phyloP scores from a whole-genome alignment of 73 alveolate species.

The Tetrahymena thermophila region DNA sequence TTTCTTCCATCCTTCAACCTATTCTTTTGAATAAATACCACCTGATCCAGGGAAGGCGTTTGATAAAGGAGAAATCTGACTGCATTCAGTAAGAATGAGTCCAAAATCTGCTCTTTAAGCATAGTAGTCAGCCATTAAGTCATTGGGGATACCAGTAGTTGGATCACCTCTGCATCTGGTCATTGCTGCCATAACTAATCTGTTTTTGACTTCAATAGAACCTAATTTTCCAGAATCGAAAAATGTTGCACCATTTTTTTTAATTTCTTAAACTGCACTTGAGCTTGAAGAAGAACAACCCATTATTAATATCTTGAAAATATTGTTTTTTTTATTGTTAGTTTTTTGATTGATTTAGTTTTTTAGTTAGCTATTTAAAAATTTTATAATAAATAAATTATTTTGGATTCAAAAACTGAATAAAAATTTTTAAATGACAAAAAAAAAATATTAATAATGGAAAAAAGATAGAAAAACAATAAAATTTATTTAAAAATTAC shows the following conservation, averaged over 20 bases:
- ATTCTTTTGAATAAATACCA: constrained; percentile 20
- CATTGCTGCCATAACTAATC: constrained; percentile 44
- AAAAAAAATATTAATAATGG: not conserved
- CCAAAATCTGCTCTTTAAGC: constrained; percentile 52
- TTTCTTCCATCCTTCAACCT: constrained; percentile 47
- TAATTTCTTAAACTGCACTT: not conserved
- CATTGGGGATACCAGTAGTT: constrained; percentile 41
- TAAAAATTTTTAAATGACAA: not conserved
- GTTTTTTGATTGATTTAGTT: not conserved
- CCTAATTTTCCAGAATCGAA: constrained; percentile 38
- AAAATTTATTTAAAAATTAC: not conserved
- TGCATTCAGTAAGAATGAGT: constrained; percentile 51
- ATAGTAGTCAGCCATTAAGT: constrained; percentile 49
- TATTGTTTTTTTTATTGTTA: not conserved
- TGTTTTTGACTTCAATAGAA: constrained; percentile 19
- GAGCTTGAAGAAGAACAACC: not conserved
- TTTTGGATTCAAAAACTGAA: not conserved
- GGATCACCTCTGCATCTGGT: constrained; percentile 51
- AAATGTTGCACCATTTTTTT: not conserved
- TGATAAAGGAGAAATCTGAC: constrained; percentile 22
- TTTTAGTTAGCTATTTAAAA: not conserved
- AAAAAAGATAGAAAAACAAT: not conserved
- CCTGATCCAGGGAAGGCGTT: constrained; percentile 50
- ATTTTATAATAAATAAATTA: no score
- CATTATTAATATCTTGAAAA: not conserved